Base-by-base conservation (phyloP, 345 rosid genomes). In the Heritiera littoralis region DNA sequence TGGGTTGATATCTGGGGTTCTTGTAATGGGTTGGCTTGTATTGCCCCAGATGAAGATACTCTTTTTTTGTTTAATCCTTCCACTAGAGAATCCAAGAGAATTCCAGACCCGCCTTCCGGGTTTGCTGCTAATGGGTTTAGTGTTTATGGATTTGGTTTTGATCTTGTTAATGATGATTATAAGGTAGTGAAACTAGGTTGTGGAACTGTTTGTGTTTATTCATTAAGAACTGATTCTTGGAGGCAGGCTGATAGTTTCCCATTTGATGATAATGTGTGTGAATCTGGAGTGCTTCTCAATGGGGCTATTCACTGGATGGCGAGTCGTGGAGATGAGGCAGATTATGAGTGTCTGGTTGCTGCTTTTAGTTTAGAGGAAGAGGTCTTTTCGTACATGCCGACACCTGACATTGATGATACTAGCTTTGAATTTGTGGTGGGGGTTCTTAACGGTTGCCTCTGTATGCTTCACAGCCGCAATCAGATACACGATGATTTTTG, bases 41-140 rank as follows among this genome's bases (percentile, higher is more conserved):
- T 87, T 9, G 84, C 86, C 46, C 82, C 84, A 0, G 70, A 79
- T 3, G 84, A 78, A 70, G 78, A 64, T 8, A 75, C 66, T 72
- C n/a, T 80, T n/a, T 85, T 79, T 80, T 81, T 88, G 81, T 84
- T 84, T 52, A 88, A 87, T 51, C 91, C 88, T 45, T 80, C 86
- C 75, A 88, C 84, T 8, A 80, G 81, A 76, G 89, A 85, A 54
- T 86, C 84, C 17, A 86, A 76, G 85, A 85, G 76, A 69, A 72
- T 88, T 45, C 80, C 79, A 0, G 40, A 32, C 12, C 10, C 14
- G 10, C 84, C 20, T 71, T 68, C 23, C 4, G 77, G 51, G 66
- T 28, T 49, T 4, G 51, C 13, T 11, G 43, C 60, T 2, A 41
- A 8, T 20, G 76, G 38, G 51, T 20, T 69, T 68, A 35, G 55